phyloP scores from a whole-genome alignment of 2,329 filamentous ascomycete genomes.

The Zalaria obscura region DNA sequence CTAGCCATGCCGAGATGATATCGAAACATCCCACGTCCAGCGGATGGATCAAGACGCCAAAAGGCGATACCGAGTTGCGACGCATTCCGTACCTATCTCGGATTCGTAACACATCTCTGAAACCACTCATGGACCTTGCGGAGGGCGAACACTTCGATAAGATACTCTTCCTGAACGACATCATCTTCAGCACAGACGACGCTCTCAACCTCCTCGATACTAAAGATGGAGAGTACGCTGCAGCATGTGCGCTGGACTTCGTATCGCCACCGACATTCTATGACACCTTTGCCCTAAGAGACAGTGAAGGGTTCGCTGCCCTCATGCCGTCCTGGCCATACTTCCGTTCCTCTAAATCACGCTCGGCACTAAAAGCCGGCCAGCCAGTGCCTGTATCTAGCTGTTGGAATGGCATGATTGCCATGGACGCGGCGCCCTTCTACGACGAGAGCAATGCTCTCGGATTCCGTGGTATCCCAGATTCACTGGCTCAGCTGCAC shows the following conservation, averaged over 20 bases:
- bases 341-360: constrained; percentile 37
- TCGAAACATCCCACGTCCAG: constrained; percentile 22
- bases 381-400: constrained; percentile 44
- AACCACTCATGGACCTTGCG: constrained; percentile 40
- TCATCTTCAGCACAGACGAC: constrained; percentile 46
- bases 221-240: constrained; percentile 43
- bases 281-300: constrained; percentile 49
- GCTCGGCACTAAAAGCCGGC: constrained; percentile 38
- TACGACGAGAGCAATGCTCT: constrained; percentile 27
- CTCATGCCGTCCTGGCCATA: constrained; percentile 46
- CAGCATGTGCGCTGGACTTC: constrained; percentile 49
- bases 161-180: constrained; percentile 49
- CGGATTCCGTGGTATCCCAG: constrained; percentile 49
- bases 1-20: constrained; percentile 40
- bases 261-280: constrained; percentile 40
- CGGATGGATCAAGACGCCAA: constrained; percentile 51
- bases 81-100: constrained; percentile 55
- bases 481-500: constrained; percentile 44
- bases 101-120: constrained; percentile 49
- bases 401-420: constrained; percentile 53
- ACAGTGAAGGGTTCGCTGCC: constrained; percentile 36
- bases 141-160: constrained; percentile 43
- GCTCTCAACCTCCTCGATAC: constrained; percentile 43
- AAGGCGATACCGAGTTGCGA: constrained; percentile 40
- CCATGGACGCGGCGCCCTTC: constrained; percentile 42